A percentile compares a stretch with the other conserved stretches of the same genome.
Evolutionary conservation across 306 rosid species (phyloP).

Genomic region (Pueraria montana): DNA sequence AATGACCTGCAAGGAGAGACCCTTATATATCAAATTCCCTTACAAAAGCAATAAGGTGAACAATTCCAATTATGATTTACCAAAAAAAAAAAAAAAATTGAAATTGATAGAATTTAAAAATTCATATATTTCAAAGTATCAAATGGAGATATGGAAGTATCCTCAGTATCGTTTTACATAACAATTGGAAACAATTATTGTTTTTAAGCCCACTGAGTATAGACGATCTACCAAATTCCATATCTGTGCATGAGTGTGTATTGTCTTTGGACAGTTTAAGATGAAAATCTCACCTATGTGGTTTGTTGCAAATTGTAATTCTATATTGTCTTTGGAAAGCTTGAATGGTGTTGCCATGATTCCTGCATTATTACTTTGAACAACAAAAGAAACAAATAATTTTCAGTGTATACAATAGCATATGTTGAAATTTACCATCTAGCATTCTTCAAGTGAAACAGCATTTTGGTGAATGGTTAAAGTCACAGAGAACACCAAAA

Average conservation of each 20-base stretch:
- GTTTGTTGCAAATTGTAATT: constrained; percentile 83
- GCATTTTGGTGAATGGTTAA: neutral
- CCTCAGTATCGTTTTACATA: neutral
- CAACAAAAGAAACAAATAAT: constrained; percentile 1
- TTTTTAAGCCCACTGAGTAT: constrained; percentile 10
- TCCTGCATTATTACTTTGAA: constrained; percentile 85
- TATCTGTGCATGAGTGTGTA: neutral
- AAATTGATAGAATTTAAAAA: neutral
- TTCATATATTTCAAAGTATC: neutral
- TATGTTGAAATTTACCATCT: neutral
- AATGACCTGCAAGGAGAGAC: constrained; percentile 69
- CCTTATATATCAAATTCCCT: constrained; percentile 26
- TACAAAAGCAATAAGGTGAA: neutral
- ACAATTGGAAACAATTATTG: neutral
- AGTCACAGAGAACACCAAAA: constrained; percentile 19
- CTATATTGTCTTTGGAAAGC: constrained; percentile 80
- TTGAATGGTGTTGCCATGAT: constrained; percentile 75
- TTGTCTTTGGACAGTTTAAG: neutral
- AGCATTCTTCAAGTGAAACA: neutral
- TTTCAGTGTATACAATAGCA: constrained; percentile 1
- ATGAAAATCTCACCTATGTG: constrained; percentile 62
- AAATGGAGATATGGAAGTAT: constrained; percentile 3
- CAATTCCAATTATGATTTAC: neutral
- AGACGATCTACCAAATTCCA: neutral
- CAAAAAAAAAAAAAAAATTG: neutral